Evolutionary conservation across 345 rosid species (phyloP).

Genomic region (Boechera divaricarpa): DNA sequence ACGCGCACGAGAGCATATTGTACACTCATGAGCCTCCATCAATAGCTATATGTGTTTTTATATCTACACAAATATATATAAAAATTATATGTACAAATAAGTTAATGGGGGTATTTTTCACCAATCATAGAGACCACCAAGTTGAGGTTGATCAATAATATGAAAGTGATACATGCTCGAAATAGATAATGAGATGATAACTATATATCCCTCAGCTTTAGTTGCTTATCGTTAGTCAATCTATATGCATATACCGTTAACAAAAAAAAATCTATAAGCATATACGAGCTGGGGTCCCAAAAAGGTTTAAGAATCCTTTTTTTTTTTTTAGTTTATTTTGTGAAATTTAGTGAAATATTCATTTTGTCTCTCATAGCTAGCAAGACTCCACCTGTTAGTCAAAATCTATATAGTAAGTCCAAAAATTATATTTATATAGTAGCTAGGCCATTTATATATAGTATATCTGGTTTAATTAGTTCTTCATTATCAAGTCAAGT

Average conservation of each 20-base stretch:
- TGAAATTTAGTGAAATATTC: slow-evolving; percentile 44
- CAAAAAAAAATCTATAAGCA: neutral
- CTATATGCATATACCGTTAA: neutral
- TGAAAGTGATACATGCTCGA: neutral
- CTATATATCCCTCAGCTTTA: neutral
- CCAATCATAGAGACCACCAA: neutral
- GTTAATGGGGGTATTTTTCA: neutral
- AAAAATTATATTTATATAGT: neutral
- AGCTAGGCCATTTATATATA: neutral
- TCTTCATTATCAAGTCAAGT: neutral
- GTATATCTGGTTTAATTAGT: neutral
- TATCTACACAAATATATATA: neutral
- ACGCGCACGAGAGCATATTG: slow-evolving; percentile 53
- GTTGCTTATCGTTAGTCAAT: neutral
- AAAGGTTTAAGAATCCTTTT: slow-evolving; percentile 4
- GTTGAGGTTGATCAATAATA: neutral
- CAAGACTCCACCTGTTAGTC: neutral
- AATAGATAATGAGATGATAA: neutral
- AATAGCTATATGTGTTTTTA: neutral
- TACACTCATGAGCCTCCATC: slow-evolving; percentile 19
- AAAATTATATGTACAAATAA: neutral
- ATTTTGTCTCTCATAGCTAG: slow-evolving; percentile 45
- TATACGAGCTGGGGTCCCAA: slow-evolving; percentile 5
- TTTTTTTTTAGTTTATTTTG: neutral
- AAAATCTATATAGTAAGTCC: neutral